Evolutionary conservation across 179 eudicot species (phyloP).

Genomic region (Amaranthus tricolor): DNA sequence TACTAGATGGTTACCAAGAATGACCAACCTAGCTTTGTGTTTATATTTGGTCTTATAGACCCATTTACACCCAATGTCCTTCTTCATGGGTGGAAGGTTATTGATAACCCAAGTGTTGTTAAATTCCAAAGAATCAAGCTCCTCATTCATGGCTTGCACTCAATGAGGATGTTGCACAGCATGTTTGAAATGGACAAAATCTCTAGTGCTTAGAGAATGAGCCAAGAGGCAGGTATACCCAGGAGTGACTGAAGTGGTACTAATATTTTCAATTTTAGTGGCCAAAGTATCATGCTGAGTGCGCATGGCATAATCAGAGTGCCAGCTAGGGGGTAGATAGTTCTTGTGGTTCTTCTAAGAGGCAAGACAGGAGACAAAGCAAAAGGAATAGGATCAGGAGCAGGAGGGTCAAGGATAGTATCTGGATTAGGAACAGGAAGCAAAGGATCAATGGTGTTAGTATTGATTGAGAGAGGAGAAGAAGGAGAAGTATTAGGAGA

Average conservation of each 20-base stretch:
- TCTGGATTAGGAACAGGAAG: no score
- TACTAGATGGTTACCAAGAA: no score
- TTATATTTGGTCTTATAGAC: neutral
- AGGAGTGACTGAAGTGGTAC: no score
- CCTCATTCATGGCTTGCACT: neutral
- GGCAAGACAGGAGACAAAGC: no score
- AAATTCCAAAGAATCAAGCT: neutral
- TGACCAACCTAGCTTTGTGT: no score
- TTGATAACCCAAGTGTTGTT: neutral
- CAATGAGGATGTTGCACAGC: neutral
- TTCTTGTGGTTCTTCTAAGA: no score
- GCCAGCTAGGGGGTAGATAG: no score
- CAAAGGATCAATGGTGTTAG: no score
- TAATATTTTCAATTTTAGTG: no score
- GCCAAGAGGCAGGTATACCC: neutral
- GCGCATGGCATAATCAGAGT: neutral
- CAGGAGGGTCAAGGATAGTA: neutral
- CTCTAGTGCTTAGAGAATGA: neutral
- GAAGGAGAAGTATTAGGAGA: neutral
- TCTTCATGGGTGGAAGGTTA: neutral
- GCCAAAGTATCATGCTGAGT: no score
- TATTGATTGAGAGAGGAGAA: no score
- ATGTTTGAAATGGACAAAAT: neutral
- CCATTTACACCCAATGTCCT: neutral
- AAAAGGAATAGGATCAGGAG: no score